Evolutionary conservation across 345 rosid species (phyloP).

Genomic region (Ceriops decandra): DNA sequence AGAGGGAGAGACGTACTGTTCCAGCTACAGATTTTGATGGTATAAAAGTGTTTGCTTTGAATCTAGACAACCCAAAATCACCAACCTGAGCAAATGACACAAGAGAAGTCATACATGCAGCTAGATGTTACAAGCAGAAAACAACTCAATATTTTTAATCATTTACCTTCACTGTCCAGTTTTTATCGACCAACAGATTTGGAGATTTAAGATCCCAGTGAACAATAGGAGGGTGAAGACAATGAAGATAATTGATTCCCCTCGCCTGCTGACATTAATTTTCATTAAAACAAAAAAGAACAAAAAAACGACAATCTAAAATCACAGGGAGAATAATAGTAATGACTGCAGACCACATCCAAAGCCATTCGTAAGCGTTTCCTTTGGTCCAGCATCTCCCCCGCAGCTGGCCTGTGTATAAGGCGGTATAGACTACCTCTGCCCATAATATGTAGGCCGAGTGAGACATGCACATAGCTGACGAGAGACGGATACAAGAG

Average conservation of each 20-base stretch:
- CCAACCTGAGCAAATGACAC: conserved; percentile 53
- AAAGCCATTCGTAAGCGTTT: conserved; percentile 85
- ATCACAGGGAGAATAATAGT: background rate
- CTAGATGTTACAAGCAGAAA: background rate
- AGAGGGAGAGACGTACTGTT: conserved; percentile 56
- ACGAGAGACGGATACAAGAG: background rate
- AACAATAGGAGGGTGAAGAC: conserved; percentile 83
- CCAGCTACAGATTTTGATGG: conserved; percentile 97
- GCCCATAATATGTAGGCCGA: conserved; percentile 15
- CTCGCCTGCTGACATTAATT: conserved; percentile 65
- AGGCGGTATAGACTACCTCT: conserved; percentile 97
- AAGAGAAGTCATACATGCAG: conserved; percentile 1
- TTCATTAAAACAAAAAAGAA: background rate
- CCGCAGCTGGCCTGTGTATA: conserved; percentile 80
- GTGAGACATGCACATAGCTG: background rate
- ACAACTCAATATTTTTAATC: background rate
- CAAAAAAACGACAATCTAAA: background rate
- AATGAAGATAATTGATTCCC: conserved; percentile 91
- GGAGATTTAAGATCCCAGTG: conserved; percentile 99
- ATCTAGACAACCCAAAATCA: conserved; percentile 95
- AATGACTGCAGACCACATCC: conserved; percentile 68
- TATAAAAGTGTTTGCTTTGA: conserved; percentile 81
- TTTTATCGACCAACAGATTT: conserved; percentile 89
- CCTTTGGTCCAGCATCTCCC: conserved; percentile 83
- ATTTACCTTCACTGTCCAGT: conserved; percentile 89